These are phyloP conservation scores for Hawksworthiomyces lignivorus DNA, from an alignment of 2,329 filamentous ascomycete species.

Conservation along the genomic window DNA sequence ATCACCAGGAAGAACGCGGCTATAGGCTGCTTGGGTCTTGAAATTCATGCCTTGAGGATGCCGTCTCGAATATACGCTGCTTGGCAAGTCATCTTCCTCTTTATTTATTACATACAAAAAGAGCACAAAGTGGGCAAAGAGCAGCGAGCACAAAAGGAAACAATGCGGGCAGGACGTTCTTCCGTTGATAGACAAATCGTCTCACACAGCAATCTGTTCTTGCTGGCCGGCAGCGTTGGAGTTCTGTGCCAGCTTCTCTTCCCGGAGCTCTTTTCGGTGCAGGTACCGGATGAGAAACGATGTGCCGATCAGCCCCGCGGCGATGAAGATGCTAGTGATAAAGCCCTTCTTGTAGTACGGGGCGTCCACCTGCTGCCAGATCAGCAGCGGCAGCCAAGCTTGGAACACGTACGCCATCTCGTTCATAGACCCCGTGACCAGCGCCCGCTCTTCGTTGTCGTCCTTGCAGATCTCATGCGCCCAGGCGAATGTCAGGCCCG, in stretches of 20 bases:
- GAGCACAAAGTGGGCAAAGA: no score
- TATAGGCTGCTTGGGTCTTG: no score
- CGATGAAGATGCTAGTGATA: constrained; percentile 44
- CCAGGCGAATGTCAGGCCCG: constrained; percentile 40
- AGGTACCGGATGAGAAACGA: constrained; percentile 39
- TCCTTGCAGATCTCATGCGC: constrained; percentile 42
- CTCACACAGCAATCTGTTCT: no score
- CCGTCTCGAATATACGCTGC: no score
- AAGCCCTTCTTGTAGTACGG: constrained; percentile 55
- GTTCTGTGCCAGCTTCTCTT: neutral
- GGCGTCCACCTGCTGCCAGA: constrained; percentile 58
- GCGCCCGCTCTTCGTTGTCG: constrained; percentile 55
- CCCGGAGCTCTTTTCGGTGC: constrained; percentile 33
- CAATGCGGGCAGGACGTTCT: no score
- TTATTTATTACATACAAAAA: no score
- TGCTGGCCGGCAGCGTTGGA: no score
- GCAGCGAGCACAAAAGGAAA: no score
- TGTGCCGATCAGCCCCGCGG: constrained; percentile 40
- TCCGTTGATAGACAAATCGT: no score
- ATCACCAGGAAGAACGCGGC: no score
- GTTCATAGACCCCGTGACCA: constrained; percentile 61
- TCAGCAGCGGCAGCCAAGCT: constrained; percentile 58
- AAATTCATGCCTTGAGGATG: no score
- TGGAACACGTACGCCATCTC: constrained; percentile 63
- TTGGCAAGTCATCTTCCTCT: no score